phyloP scores from a whole-genome alignment of 345 rosid genomes.

The Populus alba region DNA sequence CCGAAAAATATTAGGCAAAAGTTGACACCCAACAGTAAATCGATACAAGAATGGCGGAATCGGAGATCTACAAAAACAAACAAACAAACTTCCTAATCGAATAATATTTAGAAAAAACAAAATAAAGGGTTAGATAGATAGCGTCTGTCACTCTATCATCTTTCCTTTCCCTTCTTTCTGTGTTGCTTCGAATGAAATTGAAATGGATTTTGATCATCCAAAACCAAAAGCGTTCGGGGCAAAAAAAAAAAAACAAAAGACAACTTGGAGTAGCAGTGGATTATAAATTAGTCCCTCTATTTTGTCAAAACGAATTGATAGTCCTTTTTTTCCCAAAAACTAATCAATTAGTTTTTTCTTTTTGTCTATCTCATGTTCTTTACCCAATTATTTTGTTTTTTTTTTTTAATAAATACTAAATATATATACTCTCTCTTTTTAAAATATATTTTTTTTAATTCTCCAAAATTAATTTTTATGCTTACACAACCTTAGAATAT shows the following conservation, averaged over 20 bases:
- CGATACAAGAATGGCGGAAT: background rate
- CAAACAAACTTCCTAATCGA: background rate
- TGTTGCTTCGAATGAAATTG: slow-evolving; percentile 1
- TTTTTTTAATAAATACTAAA: too few species aligned
- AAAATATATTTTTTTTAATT: too few species aligned
- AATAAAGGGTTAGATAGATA: background rate
- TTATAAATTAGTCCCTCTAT: too few species aligned
- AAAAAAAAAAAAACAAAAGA: too few species aligned
- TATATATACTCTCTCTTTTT: too few species aligned
- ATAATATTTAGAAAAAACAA: background rate
- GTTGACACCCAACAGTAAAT: background rate
- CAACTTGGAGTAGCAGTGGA: background rate
- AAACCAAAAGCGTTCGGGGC: slow-evolving; percentile 2
- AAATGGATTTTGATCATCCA: slow-evolving; percentile 8
- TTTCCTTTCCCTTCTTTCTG: background rate
- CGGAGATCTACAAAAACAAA: background rate
- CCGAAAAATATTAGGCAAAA: background rate
- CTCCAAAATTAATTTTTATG: too few species aligned
- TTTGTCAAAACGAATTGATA: too few species aligned
- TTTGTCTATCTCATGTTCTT: too few species aligned
- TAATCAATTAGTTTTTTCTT: too few species aligned
- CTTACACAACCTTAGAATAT: too few species aligned
- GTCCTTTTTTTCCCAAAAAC: too few species aligned
- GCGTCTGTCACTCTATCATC: background rate
- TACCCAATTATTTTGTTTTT: too few species aligned